These are phyloP conservation scores for Talaromyces albobiverticillius DNA, from an alignment of 2,329 filamentous ascomycete genomes.

Conservation along the genomic window DNA sequence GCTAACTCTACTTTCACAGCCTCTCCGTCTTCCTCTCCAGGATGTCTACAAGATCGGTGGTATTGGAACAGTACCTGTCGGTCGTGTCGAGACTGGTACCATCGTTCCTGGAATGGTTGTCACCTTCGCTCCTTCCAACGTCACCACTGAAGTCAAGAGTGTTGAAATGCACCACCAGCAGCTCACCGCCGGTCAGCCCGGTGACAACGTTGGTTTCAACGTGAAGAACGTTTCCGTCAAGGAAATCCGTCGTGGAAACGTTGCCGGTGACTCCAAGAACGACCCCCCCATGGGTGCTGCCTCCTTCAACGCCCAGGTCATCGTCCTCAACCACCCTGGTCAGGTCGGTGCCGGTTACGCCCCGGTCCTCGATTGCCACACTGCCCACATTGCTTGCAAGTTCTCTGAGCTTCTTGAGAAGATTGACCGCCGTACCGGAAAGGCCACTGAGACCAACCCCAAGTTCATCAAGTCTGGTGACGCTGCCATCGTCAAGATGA, in stretches of 20 bases:
- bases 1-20: constrained; percentile 30
- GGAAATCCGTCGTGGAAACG: constrained; percentile 99
- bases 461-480: constrained; percentile 99
- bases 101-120: constrained; percentile 84
- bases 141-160: constrained; percentile 99
- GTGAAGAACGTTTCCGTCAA: constrained; percentile 99
- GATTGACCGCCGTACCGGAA: constrained; percentile 99
- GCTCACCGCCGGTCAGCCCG: constrained; percentile 88
- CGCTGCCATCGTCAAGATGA: constrained; percentile 99
- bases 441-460: constrained; percentile 84
- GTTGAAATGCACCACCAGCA: constrained; percentile 99
- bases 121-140: constrained; percentile 96
- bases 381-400: constrained; percentile 99
- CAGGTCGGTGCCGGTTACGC: constrained; percentile 99
- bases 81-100: constrained; percentile 99
- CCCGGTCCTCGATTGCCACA: constrained; percentile 99
- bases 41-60: constrained; percentile 99
- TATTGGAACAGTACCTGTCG: constrained; percentile 99
- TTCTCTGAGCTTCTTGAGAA: constrained; percentile 99
- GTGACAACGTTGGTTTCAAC: constrained; percentile 99
- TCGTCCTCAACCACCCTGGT: constrained; percentile 99
- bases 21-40: constrained; percentile 99
- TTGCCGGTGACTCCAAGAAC: constrained; percentile 99
- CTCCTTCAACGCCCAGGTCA: constrained; percentile 99
- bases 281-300: constrained; percentile 86